Percentiles rank a stretch among this genome's conserved stretches.
phyloP scores from a whole-genome alignment of 2,329 filamentous ascomycete genomes.

The Scedosporium dehoogii region DNA sequence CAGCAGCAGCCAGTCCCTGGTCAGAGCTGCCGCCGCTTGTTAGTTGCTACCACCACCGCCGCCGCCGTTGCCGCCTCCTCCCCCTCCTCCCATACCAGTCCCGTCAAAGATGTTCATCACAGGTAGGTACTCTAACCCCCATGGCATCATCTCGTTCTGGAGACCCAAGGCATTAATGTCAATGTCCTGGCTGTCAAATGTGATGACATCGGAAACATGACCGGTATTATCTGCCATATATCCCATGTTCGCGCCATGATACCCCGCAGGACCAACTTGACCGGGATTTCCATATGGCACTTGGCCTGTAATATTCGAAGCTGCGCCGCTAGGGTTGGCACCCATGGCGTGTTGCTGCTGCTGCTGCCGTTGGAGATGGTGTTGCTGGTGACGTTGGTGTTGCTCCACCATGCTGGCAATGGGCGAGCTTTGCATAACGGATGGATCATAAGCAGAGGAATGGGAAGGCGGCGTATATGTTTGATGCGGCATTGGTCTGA shows the following conservation, averaged over 20 bases:
- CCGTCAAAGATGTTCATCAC: conserved; percentile 46
- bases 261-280: not conserved
- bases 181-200: conserved; percentile 68
- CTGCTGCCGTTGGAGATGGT: conserved; percentile 1
- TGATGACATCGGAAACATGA: conserved; percentile 40
- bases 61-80: not conserved
- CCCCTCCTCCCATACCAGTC: not conserved
- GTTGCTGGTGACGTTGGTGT: not conserved
- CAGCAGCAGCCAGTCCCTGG: too few relatives aligned
- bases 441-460: conserved; percentile 31
- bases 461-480: conserved; percentile 31
- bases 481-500: conserved; percentile 13
- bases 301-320: not conserved
- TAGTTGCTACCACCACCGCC: not conserved
- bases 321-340: not conserved
- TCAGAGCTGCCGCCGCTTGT: not conserved
- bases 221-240: conserved; percentile 6
- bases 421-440: conserved; percentile 29
- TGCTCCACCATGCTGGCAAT: conserved; percentile 28
- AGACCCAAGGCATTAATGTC: conserved; percentile 58
- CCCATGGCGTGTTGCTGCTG: not conserved
- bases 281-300: not conserved
- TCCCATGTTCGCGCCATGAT: not conserved
- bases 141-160: conserved; percentile 55
- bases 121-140: conserved; percentile 65